These are phyloP conservation scores for Beta vulgaris DNA, from an alignment of 148 eudicot species.

Conservation along the genomic window DNA sequence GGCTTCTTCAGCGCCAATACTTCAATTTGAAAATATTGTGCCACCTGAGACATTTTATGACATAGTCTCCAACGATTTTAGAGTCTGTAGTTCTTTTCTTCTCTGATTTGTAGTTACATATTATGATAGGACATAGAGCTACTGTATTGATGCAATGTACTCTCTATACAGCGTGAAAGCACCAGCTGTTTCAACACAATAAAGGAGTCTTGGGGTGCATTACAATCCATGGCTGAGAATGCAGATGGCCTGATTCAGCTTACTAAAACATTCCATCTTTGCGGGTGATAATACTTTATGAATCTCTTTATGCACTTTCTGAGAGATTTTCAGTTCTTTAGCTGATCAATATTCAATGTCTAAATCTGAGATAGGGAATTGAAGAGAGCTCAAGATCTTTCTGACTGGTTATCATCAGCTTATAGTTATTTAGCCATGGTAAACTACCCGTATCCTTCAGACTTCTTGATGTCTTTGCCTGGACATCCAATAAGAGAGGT, in stretches of 20 bases:
- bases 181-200: conserved; percentile 76
- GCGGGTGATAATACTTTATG: conserved; percentile 43
- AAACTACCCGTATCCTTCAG: conserved; percentile 76
- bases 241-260: conserved; percentile 57
- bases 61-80: conserved; percentile 72
- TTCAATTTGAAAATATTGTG: conserved; percentile 89
- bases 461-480: conserved; percentile 82
- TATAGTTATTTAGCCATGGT: conserved; percentile 90
- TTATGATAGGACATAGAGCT: background rate
- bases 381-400: conserved; percentile 45
- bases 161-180: conserved; percentile 62
- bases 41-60: conserved; percentile 76
- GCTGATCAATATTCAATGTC: conserved; percentile 6
- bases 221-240: conserved; percentile 45
- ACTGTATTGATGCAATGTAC: background rate
- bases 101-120: background rate
- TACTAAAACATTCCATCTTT: conserved; percentile 60
- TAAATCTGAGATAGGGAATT: conserved; percentile 51
- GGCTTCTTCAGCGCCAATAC: conserved; percentile 91
- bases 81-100: conserved; percentile 39
- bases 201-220: conserved; percentile 73
- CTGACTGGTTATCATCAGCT: conserved; percentile 74
- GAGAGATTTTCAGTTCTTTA: background rate
- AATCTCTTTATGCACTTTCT: background rate
- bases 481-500: conserved; percentile 92